A percentile compares a stretch with the other conserved stretches of the same genome.
Conservation (phyloP, 257 asterid genomes). For the Solanum bukasovii region DNA sequence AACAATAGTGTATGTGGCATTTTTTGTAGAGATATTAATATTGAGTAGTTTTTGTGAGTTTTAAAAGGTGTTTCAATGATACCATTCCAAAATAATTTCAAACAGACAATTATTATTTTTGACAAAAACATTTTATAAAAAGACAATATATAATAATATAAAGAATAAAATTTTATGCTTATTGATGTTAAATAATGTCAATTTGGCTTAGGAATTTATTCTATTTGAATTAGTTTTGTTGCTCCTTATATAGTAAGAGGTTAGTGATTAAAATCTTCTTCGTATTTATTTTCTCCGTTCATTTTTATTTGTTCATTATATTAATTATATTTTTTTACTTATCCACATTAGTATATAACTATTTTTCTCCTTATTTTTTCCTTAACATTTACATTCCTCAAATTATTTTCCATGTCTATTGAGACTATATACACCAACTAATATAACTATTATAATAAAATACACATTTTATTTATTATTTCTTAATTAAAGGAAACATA, state of each 20-base stretch:
- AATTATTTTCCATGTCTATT: no score
- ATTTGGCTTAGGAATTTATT: not conserved
- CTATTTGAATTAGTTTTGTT: not conserved
- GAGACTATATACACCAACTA: not conserved
- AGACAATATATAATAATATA: not conserved
- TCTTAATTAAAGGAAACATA: not conserved
- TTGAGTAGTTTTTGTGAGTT: not conserved
- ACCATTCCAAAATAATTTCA: not conserved
- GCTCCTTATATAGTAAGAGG: not conserved
- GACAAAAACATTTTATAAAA: not conserved
- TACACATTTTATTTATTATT: not conserved
- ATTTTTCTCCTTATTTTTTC: not conserved
- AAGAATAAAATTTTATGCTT: not conserved
- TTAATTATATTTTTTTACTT: not conserved
- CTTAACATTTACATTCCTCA: no score
- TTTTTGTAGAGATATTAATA: not conserved
- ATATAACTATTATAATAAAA: no score
- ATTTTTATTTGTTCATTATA: not conserved
- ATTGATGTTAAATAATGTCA: not conserved
- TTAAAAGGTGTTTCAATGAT: not conserved
- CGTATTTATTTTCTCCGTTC: not conserved
- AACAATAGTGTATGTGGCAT: not conserved
- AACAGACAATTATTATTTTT: not conserved
- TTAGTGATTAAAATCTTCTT: not conserved
- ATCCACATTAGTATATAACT: not conserved